These are phyloP conservation scores for Trifolium repens DNA, from an alignment of 306 rosid genomes.

Conservation along the genomic window DNA sequence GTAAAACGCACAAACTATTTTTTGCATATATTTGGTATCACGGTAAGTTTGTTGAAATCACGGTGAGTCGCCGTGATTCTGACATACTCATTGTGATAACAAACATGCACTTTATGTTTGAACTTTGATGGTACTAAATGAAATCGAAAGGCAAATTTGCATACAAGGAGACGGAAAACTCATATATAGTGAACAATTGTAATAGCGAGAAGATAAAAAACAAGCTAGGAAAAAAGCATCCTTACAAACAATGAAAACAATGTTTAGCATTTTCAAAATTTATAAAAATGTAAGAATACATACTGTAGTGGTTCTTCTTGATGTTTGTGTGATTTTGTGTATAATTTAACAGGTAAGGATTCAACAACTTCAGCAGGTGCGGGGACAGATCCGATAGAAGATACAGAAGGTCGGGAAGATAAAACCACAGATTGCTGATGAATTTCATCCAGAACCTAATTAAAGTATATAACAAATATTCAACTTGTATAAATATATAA, in stretches of 20 bases:
- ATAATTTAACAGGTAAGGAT: conserved; percentile 87
- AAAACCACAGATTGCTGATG: conserved; percentile 99
- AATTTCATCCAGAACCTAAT: conserved; percentile 99
- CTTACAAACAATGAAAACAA: not conserved
- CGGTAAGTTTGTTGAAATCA: no score
- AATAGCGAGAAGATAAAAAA: not conserved
- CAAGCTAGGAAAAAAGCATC: not conserved
- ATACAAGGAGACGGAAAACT: no score
- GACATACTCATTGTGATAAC: no score
- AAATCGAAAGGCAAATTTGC: no score
- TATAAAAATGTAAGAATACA: conserved; percentile 45
- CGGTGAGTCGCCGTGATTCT: no score
- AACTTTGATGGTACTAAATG: no score
- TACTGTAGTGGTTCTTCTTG: conserved; percentile 96
- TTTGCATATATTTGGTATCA: no score
- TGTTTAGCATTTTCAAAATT: not conserved
- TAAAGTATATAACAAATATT: conserved; percentile 61
- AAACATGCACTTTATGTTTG: no score
- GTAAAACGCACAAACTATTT: conserved; percentile 23
- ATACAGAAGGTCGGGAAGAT: conserved; percentile 91
- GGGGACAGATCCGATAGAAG: conserved; percentile 96
- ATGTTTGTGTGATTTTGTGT: conserved; percentile 71
- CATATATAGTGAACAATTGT: not conserved
- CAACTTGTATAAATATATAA: conserved; percentile 55
- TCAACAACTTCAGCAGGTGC: conserved; percentile 95